A percentile compares a stretch with the other conserved stretches of the same genome.
phyloP scores from a whole-genome alignment of 139 green algal species.

The Coelastrella sp. region DNA sequence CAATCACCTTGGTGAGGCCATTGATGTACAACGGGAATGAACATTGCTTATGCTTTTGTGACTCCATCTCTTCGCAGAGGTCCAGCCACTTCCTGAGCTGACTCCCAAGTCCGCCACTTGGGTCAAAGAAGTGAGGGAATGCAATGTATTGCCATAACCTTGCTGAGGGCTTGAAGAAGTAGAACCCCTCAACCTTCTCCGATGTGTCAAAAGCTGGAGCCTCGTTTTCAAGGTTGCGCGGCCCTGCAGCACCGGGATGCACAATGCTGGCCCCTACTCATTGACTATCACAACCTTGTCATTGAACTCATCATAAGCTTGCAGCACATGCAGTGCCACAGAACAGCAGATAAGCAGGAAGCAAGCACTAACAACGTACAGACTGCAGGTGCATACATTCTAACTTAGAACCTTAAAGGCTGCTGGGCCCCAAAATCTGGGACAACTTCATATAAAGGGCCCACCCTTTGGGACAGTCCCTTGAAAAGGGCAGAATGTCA shows the following conservation, averaged over 20 bases:
- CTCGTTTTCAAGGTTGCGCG: neutral
- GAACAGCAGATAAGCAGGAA: neutral
- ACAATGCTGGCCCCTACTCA: neutral
- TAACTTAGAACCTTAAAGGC: neutral
- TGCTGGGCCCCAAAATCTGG: too few species aligned
- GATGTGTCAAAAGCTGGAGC: neutral
- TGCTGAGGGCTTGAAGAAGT: neutral
- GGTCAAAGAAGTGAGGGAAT: neutral
- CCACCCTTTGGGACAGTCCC: neutral
- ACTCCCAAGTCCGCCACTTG: neutral
- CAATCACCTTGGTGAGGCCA: neutral
- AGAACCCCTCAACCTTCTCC: neutral
- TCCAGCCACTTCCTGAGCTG: neutral
- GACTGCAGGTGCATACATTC: neutral
- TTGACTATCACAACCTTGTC: neutral
- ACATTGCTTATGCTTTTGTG: neutral
- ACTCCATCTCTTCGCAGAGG: neutral
- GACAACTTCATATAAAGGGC: neutral
- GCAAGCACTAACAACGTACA: neutral
- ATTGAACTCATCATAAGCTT: neutral
- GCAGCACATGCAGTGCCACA: neutral
- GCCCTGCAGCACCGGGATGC: neutral
- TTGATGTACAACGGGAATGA: neutral
- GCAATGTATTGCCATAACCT: neutral
- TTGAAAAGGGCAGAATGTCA: neutral